Conservation (phyloP, 179 eudicot genomes). For the Silene noctiflora region DNA sequence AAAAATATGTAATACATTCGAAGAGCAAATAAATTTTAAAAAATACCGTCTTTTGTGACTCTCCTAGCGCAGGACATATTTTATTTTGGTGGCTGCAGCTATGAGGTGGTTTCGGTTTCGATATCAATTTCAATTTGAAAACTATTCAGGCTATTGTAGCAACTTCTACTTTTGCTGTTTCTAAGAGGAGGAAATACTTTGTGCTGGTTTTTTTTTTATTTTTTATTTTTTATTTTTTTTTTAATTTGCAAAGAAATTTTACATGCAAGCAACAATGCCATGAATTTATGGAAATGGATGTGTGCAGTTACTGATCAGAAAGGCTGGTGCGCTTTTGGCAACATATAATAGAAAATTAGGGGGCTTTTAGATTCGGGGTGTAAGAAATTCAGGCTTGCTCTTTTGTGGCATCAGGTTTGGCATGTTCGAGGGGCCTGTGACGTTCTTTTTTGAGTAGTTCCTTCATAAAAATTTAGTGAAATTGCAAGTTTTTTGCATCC, state of each 20-base stretch:
- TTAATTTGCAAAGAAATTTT: neutral
- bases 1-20: no score
- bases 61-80: neutral
- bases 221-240: no score
- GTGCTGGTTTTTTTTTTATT: neutral
- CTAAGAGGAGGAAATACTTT: conserved; percentile 6
- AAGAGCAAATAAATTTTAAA: no score
- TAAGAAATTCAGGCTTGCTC: neutral
- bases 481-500: no score
- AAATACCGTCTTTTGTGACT: conserved; percentile 2
- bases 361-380: neutral
- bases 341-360: neutral
- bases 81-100: conserved; percentile 5
- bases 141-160: neutral
- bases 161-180: neutral
- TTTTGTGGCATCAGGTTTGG: neutral
- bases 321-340: neutral
- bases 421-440: neutral
- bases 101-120: conserved; percentile 8
- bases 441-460: no score
- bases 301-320: neutral
- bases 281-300: neutral
- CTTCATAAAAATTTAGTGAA: no score
- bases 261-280: neutral
- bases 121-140: neutral